A percentile compares a stretch with the other conserved stretches of the same genome.
Evolutionary conservation across 805 yeast genomes (phyloP).

Genomic region (Ogataea neopini): DNA sequence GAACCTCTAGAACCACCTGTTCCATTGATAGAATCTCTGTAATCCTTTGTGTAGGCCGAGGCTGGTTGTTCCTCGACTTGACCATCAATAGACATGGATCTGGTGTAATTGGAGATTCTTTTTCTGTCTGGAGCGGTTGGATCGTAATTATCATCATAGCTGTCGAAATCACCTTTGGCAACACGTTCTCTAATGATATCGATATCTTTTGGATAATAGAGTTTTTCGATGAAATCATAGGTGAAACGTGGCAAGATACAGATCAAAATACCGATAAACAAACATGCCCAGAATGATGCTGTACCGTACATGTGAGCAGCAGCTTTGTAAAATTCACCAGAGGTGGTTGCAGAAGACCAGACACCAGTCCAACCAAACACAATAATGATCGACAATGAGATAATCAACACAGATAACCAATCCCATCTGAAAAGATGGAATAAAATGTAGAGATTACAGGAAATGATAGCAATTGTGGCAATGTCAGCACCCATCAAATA

Average conservation of each 20-base stretch:
- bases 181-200: conserved; percentile 77
- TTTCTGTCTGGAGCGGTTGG: conserved; percentile 77
- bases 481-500: conserved; percentile 70
- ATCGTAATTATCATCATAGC: conserved; percentile 67
- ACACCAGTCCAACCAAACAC: conserved; percentile 79
- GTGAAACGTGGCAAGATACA: conserved; percentile 71
- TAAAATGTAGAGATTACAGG: conserved; percentile 67
- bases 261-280: conserved; percentile 59
- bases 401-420: conserved; percentile 62
- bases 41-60: conserved; percentile 20
- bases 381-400: conserved; percentile 56
- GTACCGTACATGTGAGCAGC: conserved; percentile 65
- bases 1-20: conserved; percentile 40
- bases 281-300: conserved; percentile 65
- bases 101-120: conserved; percentile 48
- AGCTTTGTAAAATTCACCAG: conserved; percentile 66
- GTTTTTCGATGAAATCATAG: conserved; percentile 53
- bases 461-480: conserved; percentile 62
- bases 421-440: conserved; percentile 81
- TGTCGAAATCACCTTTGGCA: conserved; percentile 62
- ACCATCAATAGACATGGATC: conserved; percentile 34
- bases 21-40: conserved; percentile 38
- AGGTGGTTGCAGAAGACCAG: conserved; percentile 57
- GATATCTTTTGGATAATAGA: conserved; percentile 62
- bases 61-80: conserved; percentile 17